These are phyloP conservation scores for Hortaea sp. DNA, from an alignment of 2,329 filamentous ascomycete species.

Conservation along the genomic window DNA sequence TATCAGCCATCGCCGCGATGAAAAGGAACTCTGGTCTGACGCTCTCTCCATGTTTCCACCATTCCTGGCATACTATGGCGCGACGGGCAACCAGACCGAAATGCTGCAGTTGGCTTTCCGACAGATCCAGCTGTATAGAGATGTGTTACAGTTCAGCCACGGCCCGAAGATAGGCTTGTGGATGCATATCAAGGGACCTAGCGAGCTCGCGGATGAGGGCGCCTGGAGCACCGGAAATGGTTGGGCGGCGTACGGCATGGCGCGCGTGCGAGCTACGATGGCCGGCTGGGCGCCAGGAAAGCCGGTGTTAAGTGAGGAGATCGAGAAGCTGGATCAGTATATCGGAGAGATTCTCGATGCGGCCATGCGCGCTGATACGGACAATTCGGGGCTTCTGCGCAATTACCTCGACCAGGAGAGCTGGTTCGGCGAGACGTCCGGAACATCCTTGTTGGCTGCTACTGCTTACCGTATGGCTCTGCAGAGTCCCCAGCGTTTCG, in stretches of 20 bases:
- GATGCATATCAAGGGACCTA: slow-evolving; percentile 36
- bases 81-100: slow-evolving; percentile 20
- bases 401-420: slow-evolving; percentile 38
- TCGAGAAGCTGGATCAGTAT: slow-evolving; percentile 21
- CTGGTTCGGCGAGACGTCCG: slow-evolving; percentile 41
- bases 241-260: slow-evolving; percentile 40
- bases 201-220: slow-evolving; percentile 25
- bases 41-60: slow-evolving; percentile 43
- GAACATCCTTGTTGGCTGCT: slow-evolving; percentile 37
- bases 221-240: slow-evolving; percentile 41
- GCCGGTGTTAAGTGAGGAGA: slow-evolving; percentile 10
- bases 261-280: slow-evolving; percentile 36
- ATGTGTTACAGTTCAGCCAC: slow-evolving; percentile 26
- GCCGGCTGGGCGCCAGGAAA: slow-evolving; percentile 22
- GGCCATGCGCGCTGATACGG: slow-evolving; percentile 24
- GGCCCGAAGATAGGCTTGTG: slow-evolving; percentile 26
- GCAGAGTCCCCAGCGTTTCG: slow-evolving; percentile 29
- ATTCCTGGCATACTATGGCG: slow-evolving; percentile 38
- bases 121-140: slow-evolving; percentile 34
- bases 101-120: slow-evolving; percentile 28
- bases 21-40: slow-evolving; percentile 40
- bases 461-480: slow-evolving; percentile 37
- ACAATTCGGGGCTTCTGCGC: slow-evolving; percentile 31
- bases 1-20: slow-evolving; percentile 37
- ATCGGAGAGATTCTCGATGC: slow-evolving; percentile 31